Evolutionary conservation across 768 basidiomycete species (phyloP).

Genomic region (Scleroderma bovista): DNA sequence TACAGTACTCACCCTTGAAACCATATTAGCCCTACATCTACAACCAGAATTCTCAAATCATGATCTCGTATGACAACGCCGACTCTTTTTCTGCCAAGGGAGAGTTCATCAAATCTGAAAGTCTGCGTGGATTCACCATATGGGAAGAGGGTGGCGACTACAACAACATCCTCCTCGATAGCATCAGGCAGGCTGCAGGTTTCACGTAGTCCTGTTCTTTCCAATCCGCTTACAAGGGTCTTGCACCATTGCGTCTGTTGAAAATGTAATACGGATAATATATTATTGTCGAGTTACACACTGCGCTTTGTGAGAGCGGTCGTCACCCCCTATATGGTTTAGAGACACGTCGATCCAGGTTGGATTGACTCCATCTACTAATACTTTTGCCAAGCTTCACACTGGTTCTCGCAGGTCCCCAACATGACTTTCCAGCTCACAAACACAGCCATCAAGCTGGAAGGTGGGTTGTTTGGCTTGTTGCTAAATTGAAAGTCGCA

Average conservation of each 20-base stretch:
- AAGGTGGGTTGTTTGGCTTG: constrained; percentile 29
- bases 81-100: constrained; percentile 59
- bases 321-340: no score
- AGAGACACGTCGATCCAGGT: no score
- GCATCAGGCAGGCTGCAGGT: constrained; percentile 32
- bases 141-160: constrained; percentile 71
- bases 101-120: constrained; percentile 44
- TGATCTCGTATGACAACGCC: constrained; percentile 63
- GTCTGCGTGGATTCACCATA: constrained; percentile 59
- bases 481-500: background rate
- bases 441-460: constrained; percentile 33
- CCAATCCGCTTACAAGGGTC: no score
- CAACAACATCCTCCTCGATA: constrained; percentile 54
- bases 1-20: background rate
- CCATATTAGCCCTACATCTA: constrained; percentile 60
- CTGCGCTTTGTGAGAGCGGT: no score
- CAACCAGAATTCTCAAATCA: constrained; percentile 46
- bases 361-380: no score
- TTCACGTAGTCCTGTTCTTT: no score
- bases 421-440: constrained; percentile 29
- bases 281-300: no score
- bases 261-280: no score
- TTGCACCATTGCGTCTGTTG: no score
- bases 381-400: background rate
- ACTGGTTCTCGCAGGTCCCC: background rate